Evolutionary conservation across 371 early-diverging fungal genomes (phyloP).

Genomic region (Coemansia sp.): DNA sequence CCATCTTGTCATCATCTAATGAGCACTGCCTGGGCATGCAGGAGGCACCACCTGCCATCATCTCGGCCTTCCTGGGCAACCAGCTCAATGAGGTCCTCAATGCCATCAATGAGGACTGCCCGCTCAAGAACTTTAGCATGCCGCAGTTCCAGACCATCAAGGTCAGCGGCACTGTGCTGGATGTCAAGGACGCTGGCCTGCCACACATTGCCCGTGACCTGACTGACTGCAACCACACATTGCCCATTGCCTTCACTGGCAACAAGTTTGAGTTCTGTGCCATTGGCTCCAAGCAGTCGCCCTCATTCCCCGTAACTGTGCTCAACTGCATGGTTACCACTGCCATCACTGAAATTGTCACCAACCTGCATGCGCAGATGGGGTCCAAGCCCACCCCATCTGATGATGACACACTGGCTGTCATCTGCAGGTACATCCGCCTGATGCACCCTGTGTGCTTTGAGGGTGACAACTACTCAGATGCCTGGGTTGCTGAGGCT

Average conservation of each 20-base stretch:
- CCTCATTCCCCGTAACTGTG: conserved; percentile 92
- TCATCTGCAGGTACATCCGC: conserved; percentile 81
- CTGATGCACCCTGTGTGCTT: conserved; percentile 88
- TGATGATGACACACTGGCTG: conserved; percentile 82
- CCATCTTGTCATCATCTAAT: conserved; percentile 91
- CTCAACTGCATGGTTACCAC: conserved; percentile 92
- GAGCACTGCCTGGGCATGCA: conserved; percentile 97
- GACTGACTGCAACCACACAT: conserved; percentile 98
- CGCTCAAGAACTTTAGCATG: conserved; percentile 77
- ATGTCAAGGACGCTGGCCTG: conserved; percentile 91
- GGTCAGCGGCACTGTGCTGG: conserved; percentile 92
- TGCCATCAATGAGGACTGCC: conserved; percentile 84
- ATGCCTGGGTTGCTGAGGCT: conserved; percentile 77
- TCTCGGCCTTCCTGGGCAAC: conserved; percentile 95
- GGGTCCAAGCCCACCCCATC: conserved; percentile 76
- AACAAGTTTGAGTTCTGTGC: conserved; percentile 99
- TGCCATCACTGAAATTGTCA: conserved; percentile 73
- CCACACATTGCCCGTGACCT: conserved; percentile 93
- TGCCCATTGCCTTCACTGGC: conserved; percentile 98
- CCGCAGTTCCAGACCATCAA: conserved; percentile 85
- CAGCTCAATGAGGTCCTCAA: conserved; percentile 92
- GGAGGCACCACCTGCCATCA: conserved; percentile 97
- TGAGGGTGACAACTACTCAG: conserved; percentile 95
- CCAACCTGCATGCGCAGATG: conserved; percentile 70
- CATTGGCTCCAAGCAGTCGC: conserved; percentile 97